Evolutionary conservation across 352 stramenopile species (phyloP).

Genomic region (Phytophthora cactorum): DNA sequence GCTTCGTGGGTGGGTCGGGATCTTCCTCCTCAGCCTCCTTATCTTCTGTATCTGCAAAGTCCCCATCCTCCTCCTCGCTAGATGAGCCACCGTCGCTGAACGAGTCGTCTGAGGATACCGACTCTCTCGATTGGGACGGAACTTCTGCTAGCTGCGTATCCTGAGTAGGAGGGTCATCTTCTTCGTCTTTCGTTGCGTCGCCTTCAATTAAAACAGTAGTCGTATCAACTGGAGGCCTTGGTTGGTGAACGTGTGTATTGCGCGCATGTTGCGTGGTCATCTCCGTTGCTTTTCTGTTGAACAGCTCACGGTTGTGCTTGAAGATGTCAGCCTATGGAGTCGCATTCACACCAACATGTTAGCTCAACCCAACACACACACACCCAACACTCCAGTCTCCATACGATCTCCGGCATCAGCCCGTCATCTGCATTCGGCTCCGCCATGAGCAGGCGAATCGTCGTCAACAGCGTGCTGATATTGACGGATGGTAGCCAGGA

Average conservation of each 20-base stretch:
- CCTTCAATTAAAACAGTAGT: conserved; percentile 2
- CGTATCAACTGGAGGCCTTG: conserved; percentile 7
- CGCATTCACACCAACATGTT: neutral
- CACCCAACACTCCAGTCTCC: neutral
- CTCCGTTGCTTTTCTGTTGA: conserved; percentile 67
- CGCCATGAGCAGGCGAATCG: conserved; percentile 91
- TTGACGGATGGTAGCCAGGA: conserved; percentile 93
- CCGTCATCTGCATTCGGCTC: conserved; percentile 92
- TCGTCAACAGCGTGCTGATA: conserved; percentile 90
- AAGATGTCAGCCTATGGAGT: conserved; percentile 66
- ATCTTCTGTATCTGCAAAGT: conserved; percentile 1
- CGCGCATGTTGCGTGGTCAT: conserved; percentile 65
- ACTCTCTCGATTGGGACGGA: conserved; percentile 21
- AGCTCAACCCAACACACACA: too few species aligned
- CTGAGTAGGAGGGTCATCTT: conserved; percentile 20
- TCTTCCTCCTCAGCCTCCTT: neutral
- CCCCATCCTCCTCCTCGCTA: conserved; percentile 45
- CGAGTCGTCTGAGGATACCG: conserved; percentile 41
- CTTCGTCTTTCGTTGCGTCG: neutral
- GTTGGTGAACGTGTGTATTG: conserved; percentile 10
- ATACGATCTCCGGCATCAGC: conserved; percentile 90
- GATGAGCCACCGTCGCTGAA: conserved; percentile 51
- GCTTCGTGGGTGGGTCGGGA: conserved; percentile 27
- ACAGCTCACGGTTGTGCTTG: conserved; percentile 80
- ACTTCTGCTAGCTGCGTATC: conserved; percentile 21